These are phyloP conservation scores for Amylostereum chailletii DNA, from an alignment of 1,284 basidiomycete species.

Conservation along the genomic window DNA sequence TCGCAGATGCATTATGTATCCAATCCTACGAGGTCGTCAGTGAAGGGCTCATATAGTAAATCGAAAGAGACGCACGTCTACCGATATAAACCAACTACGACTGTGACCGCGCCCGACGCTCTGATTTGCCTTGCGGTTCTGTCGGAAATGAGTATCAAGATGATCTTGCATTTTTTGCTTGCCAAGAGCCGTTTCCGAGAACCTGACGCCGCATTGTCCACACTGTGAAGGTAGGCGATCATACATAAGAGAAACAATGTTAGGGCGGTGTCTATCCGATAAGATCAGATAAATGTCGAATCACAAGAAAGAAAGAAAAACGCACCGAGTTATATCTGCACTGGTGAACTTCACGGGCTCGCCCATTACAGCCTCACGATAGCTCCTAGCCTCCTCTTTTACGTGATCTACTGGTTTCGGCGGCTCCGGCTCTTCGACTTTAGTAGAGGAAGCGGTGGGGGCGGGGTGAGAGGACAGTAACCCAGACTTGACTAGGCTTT, in stretches of 20 bases:
- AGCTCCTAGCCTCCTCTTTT: slow-evolving; percentile 46
- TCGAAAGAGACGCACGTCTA: slow-evolving; percentile 58
- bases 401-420: slow-evolving; percentile 26
- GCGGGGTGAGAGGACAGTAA: slow-evolving; percentile 52
- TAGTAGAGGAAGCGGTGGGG: slow-evolving; percentile 25
- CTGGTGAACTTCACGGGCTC: slow-evolving; percentile 64
- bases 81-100: slow-evolving; percentile 82
- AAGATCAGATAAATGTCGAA: slow-evolving; percentile 5
- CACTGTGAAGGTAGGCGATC: slow-evolving; percentile 76
- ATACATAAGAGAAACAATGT: slow-evolving; percentile 62
- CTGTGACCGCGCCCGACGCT: slow-evolving; percentile 82
- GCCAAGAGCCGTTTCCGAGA: slow-evolving; percentile 62
- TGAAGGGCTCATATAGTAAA: slow-evolving; percentile 3
- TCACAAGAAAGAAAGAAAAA: slow-evolving; percentile 2
- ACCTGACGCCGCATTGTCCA: slow-evolving; percentile 91
- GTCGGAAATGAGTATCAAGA: slow-evolving; percentile 95
- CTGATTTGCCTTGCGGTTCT: slow-evolving; percentile 86
- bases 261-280: slow-evolving; percentile 47
- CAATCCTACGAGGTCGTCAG: slow-evolving; percentile 56
- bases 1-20: slow-evolving; percentile 57
- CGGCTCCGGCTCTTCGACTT: slow-evolving; percentile 14
- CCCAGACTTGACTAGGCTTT: slow-evolving; percentile 65
- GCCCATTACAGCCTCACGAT: slow-evolving; percentile 64
- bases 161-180: slow-evolving; percentile 83
- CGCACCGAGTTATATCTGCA: slow-evolving; percentile 68